Evolutionary conservation across 1,284 basidiomycete genomes (phyloP).

Genomic region (Ustilago shanxiensis): DNA sequence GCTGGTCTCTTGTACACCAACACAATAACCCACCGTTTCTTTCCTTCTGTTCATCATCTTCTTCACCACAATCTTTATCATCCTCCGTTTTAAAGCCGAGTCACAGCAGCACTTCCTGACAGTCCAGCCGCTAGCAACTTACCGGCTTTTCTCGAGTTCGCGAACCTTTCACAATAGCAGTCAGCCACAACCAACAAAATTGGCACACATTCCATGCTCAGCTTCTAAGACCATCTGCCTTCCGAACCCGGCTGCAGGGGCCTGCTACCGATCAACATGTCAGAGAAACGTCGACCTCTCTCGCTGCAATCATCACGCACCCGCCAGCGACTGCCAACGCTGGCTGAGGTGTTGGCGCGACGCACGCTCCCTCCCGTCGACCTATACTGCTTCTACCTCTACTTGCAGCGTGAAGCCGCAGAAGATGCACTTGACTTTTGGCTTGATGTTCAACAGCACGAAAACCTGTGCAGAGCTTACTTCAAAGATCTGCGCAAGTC

Average conservation of each 20-base stretch:
- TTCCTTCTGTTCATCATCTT: neutral
- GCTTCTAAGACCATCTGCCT: constrained; percentile 1
- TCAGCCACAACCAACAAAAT: neutral
- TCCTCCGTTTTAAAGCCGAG: no score
- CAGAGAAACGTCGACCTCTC: constrained; percentile 45
- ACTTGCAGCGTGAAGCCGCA: constrained; percentile 82
- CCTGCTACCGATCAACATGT: constrained; percentile 19
- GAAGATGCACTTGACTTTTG: constrained; percentile 98
- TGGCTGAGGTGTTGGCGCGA: constrained; percentile 69
- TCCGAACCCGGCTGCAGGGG: neutral
- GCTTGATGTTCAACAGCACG: constrained; percentile 98
- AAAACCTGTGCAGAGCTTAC: constrained; percentile 96
- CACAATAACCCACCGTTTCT: neutral
- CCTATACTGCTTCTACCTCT: constrained; percentile 92
- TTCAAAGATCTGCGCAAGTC: constrained; percentile 98
- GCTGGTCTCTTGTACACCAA: constrained; percentile 1
- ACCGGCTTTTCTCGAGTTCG: neutral
- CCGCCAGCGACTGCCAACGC: constrained; percentile 69
- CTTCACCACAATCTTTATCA: no score
- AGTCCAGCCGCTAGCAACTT: neutral
- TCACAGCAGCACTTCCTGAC: no score
- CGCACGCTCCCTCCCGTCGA: constrained; percentile 91
- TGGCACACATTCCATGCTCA: constrained; percentile 1
- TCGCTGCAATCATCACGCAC: constrained; percentile 54
- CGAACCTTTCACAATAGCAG: neutral